phyloP scores from a whole-genome alignment of 495 filamentous ascomycete genomes.

The Cudoniella acicularis region DNA sequence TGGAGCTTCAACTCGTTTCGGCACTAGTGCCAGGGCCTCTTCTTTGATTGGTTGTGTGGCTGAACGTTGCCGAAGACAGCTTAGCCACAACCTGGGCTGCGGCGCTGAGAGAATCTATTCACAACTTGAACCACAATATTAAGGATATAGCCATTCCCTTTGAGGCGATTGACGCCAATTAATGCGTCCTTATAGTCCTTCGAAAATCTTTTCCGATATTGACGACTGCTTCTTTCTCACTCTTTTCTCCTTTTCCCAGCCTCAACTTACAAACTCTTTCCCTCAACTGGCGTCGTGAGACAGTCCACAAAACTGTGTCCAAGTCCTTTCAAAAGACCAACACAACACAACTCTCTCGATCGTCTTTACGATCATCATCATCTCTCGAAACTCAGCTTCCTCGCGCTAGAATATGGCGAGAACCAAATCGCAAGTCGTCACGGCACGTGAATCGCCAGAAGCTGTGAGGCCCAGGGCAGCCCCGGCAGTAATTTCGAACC shows the following conservation, averaged over 20 bases:
- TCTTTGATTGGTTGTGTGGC: neutral
- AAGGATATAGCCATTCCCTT: neutral
- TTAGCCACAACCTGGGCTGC: neutral
- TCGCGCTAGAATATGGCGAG: neutral
- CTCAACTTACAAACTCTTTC: neutral
- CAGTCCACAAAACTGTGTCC: neutral
- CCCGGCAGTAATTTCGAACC: conserved; percentile 1
- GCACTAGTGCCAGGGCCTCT: neutral
- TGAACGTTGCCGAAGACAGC: neutral
- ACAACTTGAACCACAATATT: neutral
- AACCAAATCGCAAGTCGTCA: neutral
- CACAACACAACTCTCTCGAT: neutral
- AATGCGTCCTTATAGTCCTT: neutral
- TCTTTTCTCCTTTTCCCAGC: neutral
- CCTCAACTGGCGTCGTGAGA: neutral
- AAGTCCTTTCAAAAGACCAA: neutral
- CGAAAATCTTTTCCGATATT: neutral
- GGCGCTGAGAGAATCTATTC: neutral
- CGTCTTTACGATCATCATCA: neutral
- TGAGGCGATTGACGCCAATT: neutral
- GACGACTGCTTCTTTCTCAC: neutral
- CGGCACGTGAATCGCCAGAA: neutral
- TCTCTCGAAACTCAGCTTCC: neutral
- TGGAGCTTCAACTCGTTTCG: neutral
- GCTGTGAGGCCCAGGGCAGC: neutral